These are phyloP conservation scores for Colletotrichum sidae DNA, from an alignment of 2,329 filamentous ascomycete genomes.

Conservation along the genomic window DNA sequence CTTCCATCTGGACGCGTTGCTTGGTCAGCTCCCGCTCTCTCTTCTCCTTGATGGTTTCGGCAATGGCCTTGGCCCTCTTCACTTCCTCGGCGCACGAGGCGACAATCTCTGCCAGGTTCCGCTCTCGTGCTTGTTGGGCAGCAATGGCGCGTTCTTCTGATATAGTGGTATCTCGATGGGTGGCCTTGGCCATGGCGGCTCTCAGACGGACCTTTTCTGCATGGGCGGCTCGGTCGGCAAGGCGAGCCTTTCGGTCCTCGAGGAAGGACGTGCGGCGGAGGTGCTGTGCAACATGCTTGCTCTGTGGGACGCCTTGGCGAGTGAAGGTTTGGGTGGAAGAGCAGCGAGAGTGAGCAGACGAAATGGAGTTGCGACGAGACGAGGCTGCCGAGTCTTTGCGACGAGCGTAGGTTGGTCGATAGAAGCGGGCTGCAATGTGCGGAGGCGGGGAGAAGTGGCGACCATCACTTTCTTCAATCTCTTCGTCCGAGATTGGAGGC, in stretches of 20 bases:
- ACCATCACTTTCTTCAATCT: slow-evolving; percentile 49
- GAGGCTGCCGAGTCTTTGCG: slow-evolving; percentile 82
- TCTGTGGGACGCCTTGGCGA: slow-evolving; percentile 70
- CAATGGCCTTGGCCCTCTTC: slow-evolving; percentile 83
- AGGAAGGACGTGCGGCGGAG: slow-evolving; percentile 83
- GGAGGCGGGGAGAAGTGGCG: slow-evolving; percentile 73
- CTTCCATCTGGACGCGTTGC: slow-evolving; percentile 80
- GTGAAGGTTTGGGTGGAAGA: slow-evolving; percentile 69
- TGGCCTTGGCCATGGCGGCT: slow-evolving; percentile 79
- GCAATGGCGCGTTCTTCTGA: slow-evolving; percentile 83
- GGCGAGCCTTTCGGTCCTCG: slow-evolving; percentile 81
- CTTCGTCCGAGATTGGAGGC: slow-evolving; percentile 49
- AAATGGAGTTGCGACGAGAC: slow-evolving; percentile 83
- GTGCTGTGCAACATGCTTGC: slow-evolving; percentile 82
- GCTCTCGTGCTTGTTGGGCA: slow-evolving; percentile 81
- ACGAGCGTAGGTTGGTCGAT: slow-evolving; percentile 73
- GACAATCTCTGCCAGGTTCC: slow-evolving; percentile 84
- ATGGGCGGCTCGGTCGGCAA: slow-evolving; percentile 84
- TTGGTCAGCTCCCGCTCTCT: slow-evolving; percentile 79
- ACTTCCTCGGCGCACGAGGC: slow-evolving; percentile 87
- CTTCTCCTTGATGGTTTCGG: slow-evolving; percentile 83
- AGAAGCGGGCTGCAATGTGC: slow-evolving; percentile 83
- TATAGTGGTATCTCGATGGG: slow-evolving; percentile 70
- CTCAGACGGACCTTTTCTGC: slow-evolving; percentile 85
- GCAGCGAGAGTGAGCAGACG: slow-evolving; percentile 78